Percentiles rank a stretch among this genome's conserved stretches.
Evolutionary conservation across 2,329 filamentous ascomycete genomes (phyloP).

Genomic region (Pyrenophora seminiperda): DNA sequence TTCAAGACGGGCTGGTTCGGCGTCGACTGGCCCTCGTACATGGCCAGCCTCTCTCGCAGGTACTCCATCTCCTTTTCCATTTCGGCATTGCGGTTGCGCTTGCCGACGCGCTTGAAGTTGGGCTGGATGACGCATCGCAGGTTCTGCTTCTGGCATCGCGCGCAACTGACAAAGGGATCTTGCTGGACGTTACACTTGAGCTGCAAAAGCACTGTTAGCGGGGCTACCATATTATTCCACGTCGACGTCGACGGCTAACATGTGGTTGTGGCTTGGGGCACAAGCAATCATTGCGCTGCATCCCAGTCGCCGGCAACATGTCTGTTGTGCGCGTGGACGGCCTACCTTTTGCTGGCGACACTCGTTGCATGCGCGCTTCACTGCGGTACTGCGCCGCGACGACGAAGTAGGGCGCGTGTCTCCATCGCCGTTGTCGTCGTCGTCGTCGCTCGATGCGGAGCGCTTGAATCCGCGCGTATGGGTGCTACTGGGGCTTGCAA

Average conservation of each 20-base stretch:
- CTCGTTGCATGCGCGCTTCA: constrained; percentile 81
- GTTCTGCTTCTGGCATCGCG: constrained; percentile 77
- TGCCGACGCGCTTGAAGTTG: constrained; percentile 84
- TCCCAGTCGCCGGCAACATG: neutral
- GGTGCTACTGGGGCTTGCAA: constrained; percentile 39
- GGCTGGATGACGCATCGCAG: constrained; percentile 85
- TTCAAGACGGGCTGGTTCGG: constrained; percentile 34
- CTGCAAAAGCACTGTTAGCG: constrained; percentile 52
- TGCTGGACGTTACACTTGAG: constrained; percentile 83
- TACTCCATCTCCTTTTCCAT: constrained; percentile 81
- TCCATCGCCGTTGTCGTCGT: constrained; percentile 38
- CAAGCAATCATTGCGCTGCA: neutral
- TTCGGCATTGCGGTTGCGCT: constrained; percentile 81
- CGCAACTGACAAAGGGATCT: constrained; percentile 78
- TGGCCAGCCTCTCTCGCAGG: constrained; percentile 61
- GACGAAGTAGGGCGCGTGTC: constrained; percentile 31
- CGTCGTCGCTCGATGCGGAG: constrained; percentile 46
- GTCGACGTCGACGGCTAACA: constrained; percentile 3
- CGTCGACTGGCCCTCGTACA: constrained; percentile 61
- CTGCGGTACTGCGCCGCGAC: constrained; percentile 42
- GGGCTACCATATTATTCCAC: neutral
- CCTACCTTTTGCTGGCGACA: constrained; percentile 83
- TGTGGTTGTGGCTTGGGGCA: neutral
- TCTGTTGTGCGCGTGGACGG: constrained; percentile 1
- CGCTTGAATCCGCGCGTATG: constrained; percentile 45